A percentile compares a stretch with the other conserved stretches of the same genome.
Conservation (phyloP, 352 stramenopile genomes). For the Globisporangium middletonii region DNA sequence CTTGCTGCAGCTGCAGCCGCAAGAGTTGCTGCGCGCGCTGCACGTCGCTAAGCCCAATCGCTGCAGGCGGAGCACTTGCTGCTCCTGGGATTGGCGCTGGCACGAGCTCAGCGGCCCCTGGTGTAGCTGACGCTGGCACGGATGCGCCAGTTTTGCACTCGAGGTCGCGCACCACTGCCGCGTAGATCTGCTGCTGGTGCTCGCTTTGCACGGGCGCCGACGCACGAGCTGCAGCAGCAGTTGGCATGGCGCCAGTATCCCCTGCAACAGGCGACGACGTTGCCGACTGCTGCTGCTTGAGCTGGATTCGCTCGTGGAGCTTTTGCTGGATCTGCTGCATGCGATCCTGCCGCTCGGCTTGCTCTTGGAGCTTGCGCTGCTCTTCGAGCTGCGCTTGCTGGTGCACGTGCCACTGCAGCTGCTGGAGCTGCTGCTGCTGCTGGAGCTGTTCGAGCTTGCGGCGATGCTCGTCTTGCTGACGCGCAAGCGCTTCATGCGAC, state of each 20-base stretch:
- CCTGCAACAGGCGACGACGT: not conserved
- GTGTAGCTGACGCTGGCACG: not conserved
- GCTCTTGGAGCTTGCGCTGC: slow-evolving; percentile 9
- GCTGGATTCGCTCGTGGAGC: slow-evolving; percentile 29
- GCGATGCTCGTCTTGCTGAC: slow-evolving; percentile 36
- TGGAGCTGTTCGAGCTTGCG: slow-evolving; percentile 23
- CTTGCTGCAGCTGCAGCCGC: slow-evolving; percentile 38
- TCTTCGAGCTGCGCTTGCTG: slow-evolving; percentile 16
- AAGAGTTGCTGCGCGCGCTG: slow-evolving; percentile 44
- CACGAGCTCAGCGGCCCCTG: not conserved
- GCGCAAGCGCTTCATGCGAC: slow-evolving; percentile 23
- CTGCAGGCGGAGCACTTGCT: not conserved
- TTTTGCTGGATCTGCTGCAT: slow-evolving; percentile 43
- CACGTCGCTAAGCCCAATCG: slow-evolving; percentile 25
- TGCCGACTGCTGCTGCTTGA: slow-evolving; percentile 9
- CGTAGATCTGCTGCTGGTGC: slow-evolving; percentile 25
- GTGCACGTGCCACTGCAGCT: slow-evolving; percentile 4
- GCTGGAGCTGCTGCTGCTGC: slow-evolving; percentile 9
- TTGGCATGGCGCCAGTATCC: no score
- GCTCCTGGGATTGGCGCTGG: no score
- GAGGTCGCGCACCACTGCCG: slow-evolving; percentile 36
- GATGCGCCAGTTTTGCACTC: slow-evolving; percentile 23
- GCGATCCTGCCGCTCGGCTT: slow-evolving; percentile 11
- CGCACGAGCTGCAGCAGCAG: slow-evolving; percentile 2
- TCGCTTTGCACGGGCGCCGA: not conserved